These are phyloP conservation scores for Pythium periplocum DNA, from an alignment of 352 stramenopile species.

Conservation along the genomic window DNA sequence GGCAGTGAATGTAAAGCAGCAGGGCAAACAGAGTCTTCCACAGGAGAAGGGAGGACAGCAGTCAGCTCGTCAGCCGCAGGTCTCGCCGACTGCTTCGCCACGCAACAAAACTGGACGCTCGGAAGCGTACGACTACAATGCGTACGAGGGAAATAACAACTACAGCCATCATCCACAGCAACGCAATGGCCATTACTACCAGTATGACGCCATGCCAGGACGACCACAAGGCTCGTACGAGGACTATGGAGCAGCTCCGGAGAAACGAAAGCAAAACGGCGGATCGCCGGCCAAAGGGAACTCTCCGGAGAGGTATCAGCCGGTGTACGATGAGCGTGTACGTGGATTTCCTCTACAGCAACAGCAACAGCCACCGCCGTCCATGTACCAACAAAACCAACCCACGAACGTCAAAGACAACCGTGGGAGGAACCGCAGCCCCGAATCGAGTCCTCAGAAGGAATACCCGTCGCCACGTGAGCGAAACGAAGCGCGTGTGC, in stretches of 20 bases:
- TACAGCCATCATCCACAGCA: conserved; percentile 9
- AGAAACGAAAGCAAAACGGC: conserved; percentile 3
- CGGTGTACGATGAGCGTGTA: conserved; percentile 5
- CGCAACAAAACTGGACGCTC: conserved; percentile 24
- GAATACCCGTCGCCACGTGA: conserved; percentile 42
- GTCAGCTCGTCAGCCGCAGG: conserved; percentile 13
- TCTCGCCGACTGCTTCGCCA: conserved; percentile 21
- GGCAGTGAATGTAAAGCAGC: not conserved
- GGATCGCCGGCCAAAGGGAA: conserved; percentile 13
- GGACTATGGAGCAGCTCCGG: conserved; percentile 17
- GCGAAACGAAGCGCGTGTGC: conserved; percentile 51
- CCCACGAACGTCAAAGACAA: conserved; percentile 2
- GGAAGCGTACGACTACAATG: conserved; percentile 17
- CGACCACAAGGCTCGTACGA: conserved; percentile 18
- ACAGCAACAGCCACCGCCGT: not conserved
- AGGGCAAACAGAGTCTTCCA: not conserved
- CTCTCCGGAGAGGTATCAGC: conserved; percentile 12
- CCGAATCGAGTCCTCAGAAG: conserved; percentile 14
- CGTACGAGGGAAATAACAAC: conserved; percentile 28
- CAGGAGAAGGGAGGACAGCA: conserved; percentile 8
- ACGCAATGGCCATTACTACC: conserved; percentile 12
- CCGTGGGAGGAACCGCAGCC: conserved; percentile 16
- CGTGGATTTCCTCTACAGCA: conserved; percentile 3
- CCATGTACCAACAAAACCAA: not conserved
- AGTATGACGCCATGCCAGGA: conserved; percentile 29